Evolutionary conservation across 768 basidiomycete species (phyloP).

Genomic region (Tulasnella sp.): DNA sequence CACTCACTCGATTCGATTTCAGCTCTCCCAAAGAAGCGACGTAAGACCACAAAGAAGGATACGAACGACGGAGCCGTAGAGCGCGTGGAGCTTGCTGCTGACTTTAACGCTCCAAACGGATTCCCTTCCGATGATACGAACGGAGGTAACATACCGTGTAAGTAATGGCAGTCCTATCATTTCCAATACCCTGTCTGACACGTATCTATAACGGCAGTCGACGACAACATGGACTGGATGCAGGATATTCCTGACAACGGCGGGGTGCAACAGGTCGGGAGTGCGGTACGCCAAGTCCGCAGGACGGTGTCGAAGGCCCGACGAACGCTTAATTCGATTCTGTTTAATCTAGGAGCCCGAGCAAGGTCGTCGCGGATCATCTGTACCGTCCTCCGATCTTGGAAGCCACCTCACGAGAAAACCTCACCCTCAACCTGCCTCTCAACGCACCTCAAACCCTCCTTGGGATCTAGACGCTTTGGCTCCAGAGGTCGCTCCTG

Average conservation of each 20-base stretch:
- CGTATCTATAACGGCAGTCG: not conserved
- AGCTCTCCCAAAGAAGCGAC: constrained; percentile 6
- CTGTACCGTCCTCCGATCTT: constrained; percentile 46
- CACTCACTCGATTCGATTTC: not conserved
- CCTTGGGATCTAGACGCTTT: not conserved
- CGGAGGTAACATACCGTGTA: not conserved
- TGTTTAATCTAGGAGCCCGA: constrained; percentile 59
- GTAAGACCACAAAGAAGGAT: not conserved
- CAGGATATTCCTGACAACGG: not conserved
- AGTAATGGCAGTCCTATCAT: not conserved
- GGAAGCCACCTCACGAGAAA: constrained; percentile 41
- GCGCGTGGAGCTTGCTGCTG: not conserved
- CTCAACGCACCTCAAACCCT: not conserved
- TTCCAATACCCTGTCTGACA: not conserved
- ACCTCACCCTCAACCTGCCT: not conserved
- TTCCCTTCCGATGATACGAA: not conserved
- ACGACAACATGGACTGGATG: constrained; percentile 2
- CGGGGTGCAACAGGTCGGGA: not conserved
- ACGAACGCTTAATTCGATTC: not conserved
- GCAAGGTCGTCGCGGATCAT: constrained; percentile 61
- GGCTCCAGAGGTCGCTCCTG: not conserved
- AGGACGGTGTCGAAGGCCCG: not conserved
- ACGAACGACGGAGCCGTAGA: not conserved
- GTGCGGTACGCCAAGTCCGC: not conserved
- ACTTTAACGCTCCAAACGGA: not conserved